phyloP scores from a whole-genome alignment of 2,329 filamentous ascomycete species.

The Curvularia verruculosa region DNA sequence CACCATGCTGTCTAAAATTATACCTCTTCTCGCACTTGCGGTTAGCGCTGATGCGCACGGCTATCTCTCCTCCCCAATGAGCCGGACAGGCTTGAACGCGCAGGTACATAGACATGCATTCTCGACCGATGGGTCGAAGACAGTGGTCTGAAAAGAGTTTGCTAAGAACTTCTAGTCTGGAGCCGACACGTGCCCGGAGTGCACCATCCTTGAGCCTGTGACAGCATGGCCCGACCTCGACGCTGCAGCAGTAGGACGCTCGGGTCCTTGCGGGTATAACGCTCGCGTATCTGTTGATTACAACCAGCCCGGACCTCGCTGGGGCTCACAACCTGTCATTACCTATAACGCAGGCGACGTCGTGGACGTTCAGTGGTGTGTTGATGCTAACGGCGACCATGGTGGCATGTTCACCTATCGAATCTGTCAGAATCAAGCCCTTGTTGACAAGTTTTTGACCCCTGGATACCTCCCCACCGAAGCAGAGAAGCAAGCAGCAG shows the following conservation, averaged over 20 bases:
- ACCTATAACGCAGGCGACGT: constrained; percentile 40
- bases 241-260: constrained; percentile 37
- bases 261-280: constrained; percentile 45
- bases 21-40: constrained; percentile 28
- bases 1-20: constrained; percentile 28
- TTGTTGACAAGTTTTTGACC: constrained; percentile 42
- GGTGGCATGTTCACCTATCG: constrained; percentile 46
- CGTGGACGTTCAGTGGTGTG: constrained; percentile 43
- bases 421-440: constrained; percentile 41
- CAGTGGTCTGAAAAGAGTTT: neutral
- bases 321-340: constrained; percentile 39
- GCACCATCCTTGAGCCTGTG: constrained; percentile 44
- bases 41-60: constrained; percentile 37
- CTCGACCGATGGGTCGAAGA: neutral
- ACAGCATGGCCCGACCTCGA: constrained; percentile 42
- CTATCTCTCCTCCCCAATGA: constrained; percentile 43
- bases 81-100: constrained; percentile 43
- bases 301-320: constrained; percentile 41
- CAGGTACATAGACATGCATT: constrained; percentile 19
- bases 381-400: constrained; percentile 45
- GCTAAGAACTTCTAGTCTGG: constrained; percentile 21
- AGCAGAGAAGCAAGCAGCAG: constrained; percentile 43
- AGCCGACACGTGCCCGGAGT: constrained; percentile 44
- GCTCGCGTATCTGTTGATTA: constrained; percentile 45
- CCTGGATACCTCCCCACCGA: constrained; percentile 42